Evolutionary conservation across 2,329 filamentous ascomycete species (phyloP).

Genomic region (Dactylonectria estremocensis): DNA sequence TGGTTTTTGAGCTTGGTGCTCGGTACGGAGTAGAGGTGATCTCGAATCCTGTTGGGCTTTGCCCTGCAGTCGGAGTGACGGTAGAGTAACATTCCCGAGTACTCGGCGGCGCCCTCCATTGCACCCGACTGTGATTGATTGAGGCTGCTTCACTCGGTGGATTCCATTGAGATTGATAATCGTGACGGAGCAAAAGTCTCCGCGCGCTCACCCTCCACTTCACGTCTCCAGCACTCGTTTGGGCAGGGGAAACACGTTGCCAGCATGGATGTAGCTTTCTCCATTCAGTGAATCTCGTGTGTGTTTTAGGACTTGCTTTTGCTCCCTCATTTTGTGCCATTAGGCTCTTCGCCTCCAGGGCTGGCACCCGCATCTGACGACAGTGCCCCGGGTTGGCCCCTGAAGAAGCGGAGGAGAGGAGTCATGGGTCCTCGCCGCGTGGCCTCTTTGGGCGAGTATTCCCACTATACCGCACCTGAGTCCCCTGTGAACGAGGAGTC

Average conservation of each 20-base stretch:
- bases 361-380: background rate
- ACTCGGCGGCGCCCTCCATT: too few species aligned
- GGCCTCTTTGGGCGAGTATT: background rate
- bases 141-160: background rate
- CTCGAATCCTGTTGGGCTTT: background rate
- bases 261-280: slow-evolving; percentile 10
- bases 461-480: background rate
- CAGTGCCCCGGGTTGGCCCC: background rate
- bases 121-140: background rate
- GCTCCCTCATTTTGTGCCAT: background rate
- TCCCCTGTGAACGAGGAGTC: background rate
- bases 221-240: slow-evolving; percentile 7
- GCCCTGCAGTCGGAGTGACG: background rate
- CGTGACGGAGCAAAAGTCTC: background rate
- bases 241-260: slow-evolving; percentile 3
- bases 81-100: too few species aligned
- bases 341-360: background rate
- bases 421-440: background rate
- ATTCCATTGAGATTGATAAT: background rate
- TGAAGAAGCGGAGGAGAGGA: background rate
- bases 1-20: background rate
- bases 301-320: slow-evolving; percentile 17
- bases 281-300: background rate
- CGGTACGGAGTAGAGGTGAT: too few species aligned
- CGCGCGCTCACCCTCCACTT: slow-evolving; percentile 3